A percentile compares a stretch with the other conserved stretches of the same genome.
phyloP scores from a whole-genome alignment of 441 rosid genomes.

The Eutrema salsugineum region DNA sequence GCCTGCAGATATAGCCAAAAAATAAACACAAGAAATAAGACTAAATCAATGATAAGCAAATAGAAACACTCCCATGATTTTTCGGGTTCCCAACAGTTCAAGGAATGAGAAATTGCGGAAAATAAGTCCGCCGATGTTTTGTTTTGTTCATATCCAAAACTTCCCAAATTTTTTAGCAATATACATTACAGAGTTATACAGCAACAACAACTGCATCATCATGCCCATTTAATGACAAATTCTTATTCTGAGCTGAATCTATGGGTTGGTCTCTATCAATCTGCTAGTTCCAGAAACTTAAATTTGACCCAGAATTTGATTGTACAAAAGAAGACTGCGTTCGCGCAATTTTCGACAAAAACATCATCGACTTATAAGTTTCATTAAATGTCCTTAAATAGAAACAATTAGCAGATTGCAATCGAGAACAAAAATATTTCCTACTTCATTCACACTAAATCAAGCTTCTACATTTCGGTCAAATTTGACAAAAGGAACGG shows the following conservation, averaged over 20 bases:
- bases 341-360: neutral
- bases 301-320: neutral
- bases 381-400: neutral
- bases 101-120: neutral
- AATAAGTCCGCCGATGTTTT: neutral
- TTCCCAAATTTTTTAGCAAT: neutral
- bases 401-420: neutral
- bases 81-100: neutral
- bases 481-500: neutral
- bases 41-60: neutral
- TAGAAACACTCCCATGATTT: neutral
- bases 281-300: no score
- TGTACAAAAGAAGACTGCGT: neutral
- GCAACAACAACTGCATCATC: neutral
- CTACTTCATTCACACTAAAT: slow-evolving; percentile 1
- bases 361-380: neutral
- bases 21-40: neutral
- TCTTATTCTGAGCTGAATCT: neutral
- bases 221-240: neutral
- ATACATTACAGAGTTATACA: neutral
- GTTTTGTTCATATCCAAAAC: neutral
- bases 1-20: slow-evolving; percentile 43
- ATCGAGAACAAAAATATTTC: neutral
- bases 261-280: neutral
- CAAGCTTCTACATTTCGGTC: neutral